Percentiles rank a stretch among this genome's conserved stretches.
These are phyloP conservation scores for Astrocystis sublimbata DNA, from an alignment of 495 filamentous ascomycete genomes.

Conservation along the genomic window DNA sequence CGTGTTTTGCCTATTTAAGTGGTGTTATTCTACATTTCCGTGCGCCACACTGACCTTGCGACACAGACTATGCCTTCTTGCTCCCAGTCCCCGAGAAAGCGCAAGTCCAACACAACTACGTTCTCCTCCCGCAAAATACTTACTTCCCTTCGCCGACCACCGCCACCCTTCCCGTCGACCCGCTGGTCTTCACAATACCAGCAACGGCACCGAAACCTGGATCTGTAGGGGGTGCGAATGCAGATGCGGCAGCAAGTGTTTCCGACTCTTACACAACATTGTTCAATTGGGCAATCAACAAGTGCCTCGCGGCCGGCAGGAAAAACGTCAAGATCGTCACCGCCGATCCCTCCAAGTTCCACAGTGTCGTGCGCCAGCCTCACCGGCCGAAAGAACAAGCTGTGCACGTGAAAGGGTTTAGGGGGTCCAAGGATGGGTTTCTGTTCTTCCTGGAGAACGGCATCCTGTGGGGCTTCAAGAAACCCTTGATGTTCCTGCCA, in stretches of 20 bases:
- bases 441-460: slow-evolving; percentile 86
- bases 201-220: slow-evolving; percentile 70
- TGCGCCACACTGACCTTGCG: slow-evolving; percentile 24
- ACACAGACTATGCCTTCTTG: slow-evolving; percentile 69
- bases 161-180: slow-evolving; percentile 51
- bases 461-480: slow-evolving; percentile 94
- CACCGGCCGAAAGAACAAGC: slow-evolving; percentile 87
- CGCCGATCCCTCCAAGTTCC: slow-evolving; percentile 74
- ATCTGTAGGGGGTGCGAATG: slow-evolving; percentile 46
- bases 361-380: slow-evolving; percentile 72
- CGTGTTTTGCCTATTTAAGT: slow-evolving; percentile 37
- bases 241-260: slow-evolving; percentile 52
- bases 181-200: slow-evolving; percentile 81
- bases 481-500: slow-evolving; percentile 84
- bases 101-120: slow-evolving; percentile 84
- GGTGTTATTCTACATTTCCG: too few relatives aligned
- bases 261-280: slow-evolving; percentile 60
- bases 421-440: slow-evolving; percentile 93
- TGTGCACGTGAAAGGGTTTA: slow-evolving; percentile 88
- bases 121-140: slow-evolving; percentile 75
- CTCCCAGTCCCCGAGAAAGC: slow-evolving; percentile 91
- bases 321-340: slow-evolving; percentile 62
- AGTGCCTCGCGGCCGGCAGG: slow-evolving; percentile 55
- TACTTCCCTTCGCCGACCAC: slow-evolving; percentile 44
- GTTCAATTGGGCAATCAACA: slow-evolving; percentile 64